These are phyloP conservation scores for Metschnikowia cerradonensis DNA, from an alignment of 805 yeast species.

Conservation along the genomic window DNA sequence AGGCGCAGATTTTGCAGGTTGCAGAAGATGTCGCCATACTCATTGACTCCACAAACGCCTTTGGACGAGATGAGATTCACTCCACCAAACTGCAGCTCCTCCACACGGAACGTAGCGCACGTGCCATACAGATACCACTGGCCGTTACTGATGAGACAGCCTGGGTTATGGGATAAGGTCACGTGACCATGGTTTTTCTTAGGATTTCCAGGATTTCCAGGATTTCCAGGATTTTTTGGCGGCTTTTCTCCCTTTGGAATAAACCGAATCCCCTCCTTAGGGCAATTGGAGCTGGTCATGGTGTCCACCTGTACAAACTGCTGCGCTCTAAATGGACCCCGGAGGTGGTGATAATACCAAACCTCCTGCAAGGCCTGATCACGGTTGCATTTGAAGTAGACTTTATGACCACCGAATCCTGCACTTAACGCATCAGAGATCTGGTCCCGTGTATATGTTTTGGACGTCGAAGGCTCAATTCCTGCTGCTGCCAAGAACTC, in stretches of 20 bases:
- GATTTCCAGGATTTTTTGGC: slow-evolving; percentile 5
- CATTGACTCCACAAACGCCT: slow-evolving; percentile 60
- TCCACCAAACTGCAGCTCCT: slow-evolving; percentile 67
- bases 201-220: slow-evolving; percentile 9
- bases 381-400: slow-evolving; percentile 32
- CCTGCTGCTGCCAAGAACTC: slow-evolving; percentile 33
- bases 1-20: slow-evolving; percentile 10
- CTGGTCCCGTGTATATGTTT: slow-evolving; percentile 31
- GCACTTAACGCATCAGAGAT: slow-evolving; percentile 30
- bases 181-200: slow-evolving; percentile 31
- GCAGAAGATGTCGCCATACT: slow-evolving; percentile 13
- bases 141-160: slow-evolving; percentile 84
- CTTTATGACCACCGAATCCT: slow-evolving; percentile 28
- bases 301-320: slow-evolving; percentile 56
- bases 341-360: slow-evolving; percentile 25
- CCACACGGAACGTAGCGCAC: slow-evolving; percentile 70
- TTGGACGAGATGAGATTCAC: slow-evolving; percentile 60
- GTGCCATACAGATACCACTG: slow-evolving; percentile 79
- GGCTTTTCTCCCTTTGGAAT: slow-evolving; percentile 56
- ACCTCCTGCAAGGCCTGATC: slow-evolving; percentile 21
- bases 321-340: slow-evolving; percentile 20
- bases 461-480: slow-evolving; percentile 31
- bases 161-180: slow-evolving; percentile 48
- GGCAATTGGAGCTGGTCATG: slow-evolving; percentile 58
- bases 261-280: slow-evolving; percentile 61